Evolutionary conservation across 2,329 filamentous ascomycete species (phyloP), one percentile per base, ranked within the genome.

Genomic region (Dothiorella sarmentorum): DNA sequence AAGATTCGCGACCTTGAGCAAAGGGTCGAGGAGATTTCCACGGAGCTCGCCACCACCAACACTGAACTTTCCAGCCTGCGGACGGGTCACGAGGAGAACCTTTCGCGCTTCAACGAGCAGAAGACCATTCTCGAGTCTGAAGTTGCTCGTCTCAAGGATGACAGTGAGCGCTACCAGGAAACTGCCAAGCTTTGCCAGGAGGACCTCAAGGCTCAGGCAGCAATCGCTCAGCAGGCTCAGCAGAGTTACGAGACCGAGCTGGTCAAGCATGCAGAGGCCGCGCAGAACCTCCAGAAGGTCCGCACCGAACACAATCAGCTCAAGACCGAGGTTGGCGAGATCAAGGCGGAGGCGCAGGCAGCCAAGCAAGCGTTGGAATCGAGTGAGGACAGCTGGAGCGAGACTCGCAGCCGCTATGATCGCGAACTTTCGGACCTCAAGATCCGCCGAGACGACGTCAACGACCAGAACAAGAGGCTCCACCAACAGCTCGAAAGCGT

Each of bases 181-280:
- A 87, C 91, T 51, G 86, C 90, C 29, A 86, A 90, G 64, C 91
- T 89, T 69, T 89, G 96, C 69, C 90, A 95, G 69, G 89, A 96
- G 66, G 92, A 97, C 67, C 84, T 97, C 40, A 92, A 94, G 62
- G 87, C 90, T 0, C 94, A 99, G 73, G 92, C 93, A 26, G 89
- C 95, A 43, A 97, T 99, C 67, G 91, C 94, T 2, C 87, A 91
- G 56, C 89, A 91, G 71, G 91, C 94, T 3, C 94, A 99, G 71
- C 88, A 96, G 69, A 92, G 94, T 65, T 99, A 99, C 69, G 95
- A 99, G 72, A 87, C 87, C 62, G 94, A 99, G 72, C 82, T 99
- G 10, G 84, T 96, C 67, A 97, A 94, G 76, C 94, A 99, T 74
- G 93, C 92, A 1, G 91, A 97, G 64, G 94, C 93, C n/a, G 90